phyloP scores from a whole-genome alignment of 192 early-diverging fungal genomes.

The Chytriomyces hyalinus region DNA sequence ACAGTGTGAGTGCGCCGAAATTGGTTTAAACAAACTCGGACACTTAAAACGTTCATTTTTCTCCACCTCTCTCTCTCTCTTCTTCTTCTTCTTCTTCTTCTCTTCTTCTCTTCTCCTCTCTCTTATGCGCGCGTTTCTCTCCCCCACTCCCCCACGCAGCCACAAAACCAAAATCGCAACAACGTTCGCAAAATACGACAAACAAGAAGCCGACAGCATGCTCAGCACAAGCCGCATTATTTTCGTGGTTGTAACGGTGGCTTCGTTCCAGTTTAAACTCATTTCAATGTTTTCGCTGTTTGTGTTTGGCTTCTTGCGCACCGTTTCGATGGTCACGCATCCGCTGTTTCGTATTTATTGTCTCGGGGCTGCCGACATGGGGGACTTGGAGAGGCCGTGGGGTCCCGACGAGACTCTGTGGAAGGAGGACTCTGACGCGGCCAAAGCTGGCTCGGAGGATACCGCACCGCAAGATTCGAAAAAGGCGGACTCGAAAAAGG shows the following conservation, averaged over 20 bases:
- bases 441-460: neutral
- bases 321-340: neutral
- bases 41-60: no score
- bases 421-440: neutral
- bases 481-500: neutral
- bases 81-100: no score
- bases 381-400: constrained; percentile 20
- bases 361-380: neutral
- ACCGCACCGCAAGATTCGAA: neutral
- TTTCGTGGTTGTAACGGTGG: constrained; percentile 4
- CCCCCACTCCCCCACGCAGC: neutral
- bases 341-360: constrained; percentile 28
- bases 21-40: no score
- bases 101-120: neutral
- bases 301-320: constrained; percentile 22
- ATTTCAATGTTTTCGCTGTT: constrained; percentile 13
- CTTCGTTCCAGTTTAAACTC: constrained; percentile 20
- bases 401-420: constrained; percentile 1
- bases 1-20: neutral
- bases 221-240: constrained; percentile 5
- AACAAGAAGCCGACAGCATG: neutral
- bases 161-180: constrained; percentile 9
- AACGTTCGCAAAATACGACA: constrained; percentile 20
- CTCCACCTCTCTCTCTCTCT: neutral
- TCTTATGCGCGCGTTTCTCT: neutral